Percentiles rank a stretch among this genome's conserved stretches.
Conservation (phyloP, 139 green algal genomes). For the Chlorella sorokiniana region DNA sequence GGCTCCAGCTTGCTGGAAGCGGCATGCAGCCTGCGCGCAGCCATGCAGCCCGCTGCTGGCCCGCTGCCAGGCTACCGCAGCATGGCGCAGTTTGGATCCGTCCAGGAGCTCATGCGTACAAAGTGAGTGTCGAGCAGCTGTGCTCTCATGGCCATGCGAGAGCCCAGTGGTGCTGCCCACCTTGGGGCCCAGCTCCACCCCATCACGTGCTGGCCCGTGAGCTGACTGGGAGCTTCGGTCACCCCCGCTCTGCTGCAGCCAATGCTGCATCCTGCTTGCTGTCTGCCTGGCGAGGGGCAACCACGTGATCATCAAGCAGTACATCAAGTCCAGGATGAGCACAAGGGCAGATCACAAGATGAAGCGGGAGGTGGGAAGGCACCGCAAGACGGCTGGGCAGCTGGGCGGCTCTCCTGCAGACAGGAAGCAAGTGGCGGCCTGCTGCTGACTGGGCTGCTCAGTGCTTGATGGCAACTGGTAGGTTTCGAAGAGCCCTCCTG, state of each 20-base stretch:
- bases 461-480: too few relatives aligned
- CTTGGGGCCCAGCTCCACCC: not conserved
- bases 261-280: slow-evolving; percentile 74
- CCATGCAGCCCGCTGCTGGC: not conserved
- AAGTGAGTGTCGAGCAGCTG: not conserved
- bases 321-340: slow-evolving; percentile 79
- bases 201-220: not conserved
- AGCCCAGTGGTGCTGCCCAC: not conserved
- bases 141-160: not conserved
- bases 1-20: too few relatives aligned
- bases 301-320: slow-evolving; percentile 81
- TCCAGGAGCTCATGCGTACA: slow-evolving; percentile 6
- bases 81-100: slow-evolving; percentile 5
- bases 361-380: slow-evolving; percentile 47
- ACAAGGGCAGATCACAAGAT: slow-evolving; percentile 72
- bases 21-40: too few relatives aligned
- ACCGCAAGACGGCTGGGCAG: not conserved
- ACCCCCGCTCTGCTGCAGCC: slow-evolving; percentile 46
- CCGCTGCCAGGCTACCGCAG: not conserved
- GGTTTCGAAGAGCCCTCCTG: not conserved
- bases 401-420: slow-evolving; percentile 16
- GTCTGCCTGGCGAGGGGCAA: slow-evolving; percentile 47
- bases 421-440: not conserved
- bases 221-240: not conserved
- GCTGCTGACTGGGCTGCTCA: not conserved